Percentiles rank a stretch among this genome's conserved stretches.
Conservation (phyloP, 1,139 yeast species). For the Taphrina wiesneri region DNA sequence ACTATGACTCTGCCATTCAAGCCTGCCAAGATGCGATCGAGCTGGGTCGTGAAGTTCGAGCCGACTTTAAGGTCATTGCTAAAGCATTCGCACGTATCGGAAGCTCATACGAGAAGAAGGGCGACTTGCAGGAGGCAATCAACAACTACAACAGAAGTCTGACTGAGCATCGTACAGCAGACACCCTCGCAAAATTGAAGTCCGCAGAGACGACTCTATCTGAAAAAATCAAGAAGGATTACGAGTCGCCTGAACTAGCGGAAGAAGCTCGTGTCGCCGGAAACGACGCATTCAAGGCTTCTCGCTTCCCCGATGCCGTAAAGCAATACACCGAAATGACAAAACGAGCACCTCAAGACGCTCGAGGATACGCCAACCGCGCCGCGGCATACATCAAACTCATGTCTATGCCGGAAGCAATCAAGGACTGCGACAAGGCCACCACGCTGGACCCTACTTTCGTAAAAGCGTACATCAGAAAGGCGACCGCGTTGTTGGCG, state of each 20-base stretch:
- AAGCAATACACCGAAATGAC: constrained; percentile 93
- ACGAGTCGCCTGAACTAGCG: constrained; percentile 86
- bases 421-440: constrained; percentile 87
- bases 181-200: constrained; percentile 83
- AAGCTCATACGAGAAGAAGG: constrained; percentile 71
- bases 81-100: constrained; percentile 92
- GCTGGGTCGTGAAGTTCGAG: constrained; percentile 82
- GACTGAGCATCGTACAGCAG: constrained; percentile 97
- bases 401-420: constrained; percentile 96
- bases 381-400: constrained; percentile 95
- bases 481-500: constrained; percentile 91
- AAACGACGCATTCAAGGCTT: constrained; percentile 81
- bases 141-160: constrained; percentile 83
- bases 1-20: constrained; percentile 75
- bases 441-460: constrained; percentile 83
- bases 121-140: constrained; percentile 70
- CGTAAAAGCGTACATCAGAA: constrained; percentile 93
- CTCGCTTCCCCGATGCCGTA: constrained; percentile 97
- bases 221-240: constrained; percentile 70
- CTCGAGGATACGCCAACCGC: constrained; percentile 95
- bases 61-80: constrained; percentile 89
- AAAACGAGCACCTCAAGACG: constrained; percentile 93
- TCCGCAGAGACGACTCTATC: constrained; percentile 83
- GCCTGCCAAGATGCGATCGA: constrained; percentile 84
- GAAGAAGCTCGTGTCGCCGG: constrained; percentile 95